These are phyloP conservation scores for Colletotrichum salicis DNA, from an alignment of 2,329 filamentous ascomycete species.

Conservation along the genomic window DNA sequence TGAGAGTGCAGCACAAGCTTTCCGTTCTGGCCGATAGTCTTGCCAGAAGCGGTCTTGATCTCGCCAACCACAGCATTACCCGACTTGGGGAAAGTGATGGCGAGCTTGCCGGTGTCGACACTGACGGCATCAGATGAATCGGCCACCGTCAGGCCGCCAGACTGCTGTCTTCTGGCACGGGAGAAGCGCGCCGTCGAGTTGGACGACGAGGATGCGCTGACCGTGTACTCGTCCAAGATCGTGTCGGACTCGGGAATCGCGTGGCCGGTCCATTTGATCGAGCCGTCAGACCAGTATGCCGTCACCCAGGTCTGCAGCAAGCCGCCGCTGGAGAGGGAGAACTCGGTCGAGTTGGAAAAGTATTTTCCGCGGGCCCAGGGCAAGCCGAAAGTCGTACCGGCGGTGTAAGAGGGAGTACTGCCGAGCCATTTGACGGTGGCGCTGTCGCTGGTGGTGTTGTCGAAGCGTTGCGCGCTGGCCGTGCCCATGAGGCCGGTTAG, in stretches of 20 bases:
- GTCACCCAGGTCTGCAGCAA: slow-evolving; percentile 64
- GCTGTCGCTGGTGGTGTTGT: slow-evolving; percentile 26
- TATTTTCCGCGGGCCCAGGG: slow-evolving; percentile 56
- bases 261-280: slow-evolving; percentile 71
- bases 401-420: slow-evolving; percentile 45
- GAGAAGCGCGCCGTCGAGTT: slow-evolving; percentile 39
- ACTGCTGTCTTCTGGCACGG: slow-evolving; percentile 39
- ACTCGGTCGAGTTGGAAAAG: slow-evolving; percentile 48
- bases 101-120: slow-evolving; percentile 58
- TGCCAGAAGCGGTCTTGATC: slow-evolving; percentile 53
- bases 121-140: slow-evolving; percentile 42
- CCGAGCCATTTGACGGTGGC: slow-evolving; percentile 52
- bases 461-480: slow-evolving; percentile 19
- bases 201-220: slow-evolving; percentile 37
- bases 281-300: slow-evolving; percentile 69
- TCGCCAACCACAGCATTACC: slow-evolving; percentile 52
- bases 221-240: slow-evolving; percentile 54
- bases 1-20: slow-evolving; percentile 65
- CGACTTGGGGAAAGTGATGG: slow-evolving; percentile 53
- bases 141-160: slow-evolving; percentile 39
- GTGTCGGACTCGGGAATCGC: slow-evolving; percentile 57
- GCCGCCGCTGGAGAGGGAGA: slow-evolving; percentile 44
- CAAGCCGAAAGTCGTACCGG: slow-evolving; percentile 55
- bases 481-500: slow-evolving; percentile 32
- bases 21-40: slow-evolving; percentile 57